Evolutionary conservation across 2,329 filamentous ascomycete genomes (phyloP).

Genomic region (Fusarium udum): DNA sequence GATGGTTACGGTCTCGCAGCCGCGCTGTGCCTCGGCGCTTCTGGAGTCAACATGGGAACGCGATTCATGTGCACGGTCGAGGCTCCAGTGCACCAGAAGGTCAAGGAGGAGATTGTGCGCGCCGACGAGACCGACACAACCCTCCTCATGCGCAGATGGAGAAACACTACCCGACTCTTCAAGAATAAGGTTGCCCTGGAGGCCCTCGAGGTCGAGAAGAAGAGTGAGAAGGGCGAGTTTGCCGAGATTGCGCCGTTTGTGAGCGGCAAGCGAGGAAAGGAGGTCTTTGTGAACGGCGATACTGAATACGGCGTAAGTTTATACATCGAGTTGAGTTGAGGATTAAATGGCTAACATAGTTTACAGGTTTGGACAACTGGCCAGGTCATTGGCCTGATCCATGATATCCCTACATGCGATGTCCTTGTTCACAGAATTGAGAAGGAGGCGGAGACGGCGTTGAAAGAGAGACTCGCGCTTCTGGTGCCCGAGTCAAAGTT

Average conservation of each 20-base stretch:
- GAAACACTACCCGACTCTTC: conserved; percentile 88
- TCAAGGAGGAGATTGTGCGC: conserved; percentile 91
- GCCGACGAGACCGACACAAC: conserved; percentile 92
- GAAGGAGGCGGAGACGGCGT: conserved; percentile 74
- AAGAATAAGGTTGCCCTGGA: conserved; percentile 87
- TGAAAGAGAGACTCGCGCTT: conserved; percentile 68
- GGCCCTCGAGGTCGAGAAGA: conserved; percentile 83
- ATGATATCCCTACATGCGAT: conserved; percentile 82
- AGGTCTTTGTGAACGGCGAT: conserved; percentile 94
- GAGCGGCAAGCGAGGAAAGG: conserved; percentile 86
- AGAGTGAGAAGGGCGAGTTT: conserved; percentile 87
- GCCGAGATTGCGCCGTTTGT: conserved; percentile 87
- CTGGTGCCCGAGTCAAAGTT: conserved; percentile 68
- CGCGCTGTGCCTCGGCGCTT: conserved; percentile 87
- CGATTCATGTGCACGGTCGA: conserved; percentile 97
- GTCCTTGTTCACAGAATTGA: conserved; percentile 77
- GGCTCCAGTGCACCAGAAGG: conserved; percentile 89
- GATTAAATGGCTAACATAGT: conserved; percentile 13
- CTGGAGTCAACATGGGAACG: conserved; percentile 98
- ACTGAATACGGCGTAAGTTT: conserved; percentile 83
- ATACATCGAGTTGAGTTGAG: background rate
- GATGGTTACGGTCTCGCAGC: conserved; percentile 94
- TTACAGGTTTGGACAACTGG: conserved; percentile 92
- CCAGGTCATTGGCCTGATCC: conserved; percentile 89
- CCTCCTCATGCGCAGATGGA: conserved; percentile 88